Conservation (phyloP, 768 basidiomycete species). For the Pholiota conissans region DNA sequence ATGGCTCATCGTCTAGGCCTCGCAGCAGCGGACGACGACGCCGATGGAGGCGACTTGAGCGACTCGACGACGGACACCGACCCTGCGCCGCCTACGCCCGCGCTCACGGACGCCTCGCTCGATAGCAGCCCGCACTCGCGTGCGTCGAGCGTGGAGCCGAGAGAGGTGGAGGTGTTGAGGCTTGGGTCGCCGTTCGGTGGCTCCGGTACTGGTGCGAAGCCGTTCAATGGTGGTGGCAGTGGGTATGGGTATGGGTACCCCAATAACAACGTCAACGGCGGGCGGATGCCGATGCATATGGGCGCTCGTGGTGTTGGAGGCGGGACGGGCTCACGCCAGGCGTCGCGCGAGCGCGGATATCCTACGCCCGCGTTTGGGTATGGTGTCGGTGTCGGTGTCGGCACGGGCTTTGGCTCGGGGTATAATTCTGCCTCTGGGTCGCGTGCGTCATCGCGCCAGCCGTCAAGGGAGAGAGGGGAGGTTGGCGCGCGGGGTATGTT, state of each 20-base stretch:
- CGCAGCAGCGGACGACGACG: neutral
- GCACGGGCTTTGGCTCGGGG: neutral
- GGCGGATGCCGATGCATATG: neutral
- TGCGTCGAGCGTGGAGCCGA: slow-evolving; percentile 33
- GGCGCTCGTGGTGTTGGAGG: no score
- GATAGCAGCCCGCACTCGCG: slow-evolving; percentile 36
- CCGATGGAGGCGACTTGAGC: neutral
- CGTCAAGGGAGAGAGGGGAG: neutral
- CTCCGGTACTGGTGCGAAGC: neutral
- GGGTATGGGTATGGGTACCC: no score
- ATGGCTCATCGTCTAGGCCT: neutral
- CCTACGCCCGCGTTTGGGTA: neutral
- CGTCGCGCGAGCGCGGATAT: slow-evolving; percentile 15
- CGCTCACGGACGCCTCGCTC: slow-evolving; percentile 35
- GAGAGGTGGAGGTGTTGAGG: neutral
- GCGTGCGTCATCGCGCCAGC: neutral
- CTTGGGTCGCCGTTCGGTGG: neutral
- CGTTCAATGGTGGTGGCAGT: no score
- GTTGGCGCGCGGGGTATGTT: neutral
- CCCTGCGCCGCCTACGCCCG: slow-evolving; percentile 34
- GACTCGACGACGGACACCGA: neutral
- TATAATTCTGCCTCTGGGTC: neutral
- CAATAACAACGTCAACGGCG: neutral
- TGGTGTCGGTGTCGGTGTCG: neutral
- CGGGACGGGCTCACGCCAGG: slow-evolving; percentile 29